Evolutionary conservation across 441 rosid genomes (phyloP).

Genomic region (Rhodomyrtus psidioides): DNA sequence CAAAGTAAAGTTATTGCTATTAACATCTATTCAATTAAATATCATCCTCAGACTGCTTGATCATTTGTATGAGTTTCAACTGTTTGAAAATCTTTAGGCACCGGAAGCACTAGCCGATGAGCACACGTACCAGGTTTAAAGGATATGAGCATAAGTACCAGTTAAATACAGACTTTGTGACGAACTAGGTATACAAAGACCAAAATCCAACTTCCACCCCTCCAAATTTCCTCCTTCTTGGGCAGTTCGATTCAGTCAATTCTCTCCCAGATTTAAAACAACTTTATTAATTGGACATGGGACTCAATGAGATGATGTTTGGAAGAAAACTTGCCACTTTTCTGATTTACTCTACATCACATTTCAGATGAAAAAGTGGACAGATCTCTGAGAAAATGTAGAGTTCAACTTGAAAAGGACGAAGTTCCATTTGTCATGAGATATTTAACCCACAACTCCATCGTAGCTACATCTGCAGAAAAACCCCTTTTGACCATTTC

Average conservation of each 20-base stretch:
- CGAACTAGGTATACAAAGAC: not conserved
- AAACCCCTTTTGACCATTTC: not conserved
- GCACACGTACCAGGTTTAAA: too few species aligned
- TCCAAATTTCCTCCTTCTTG: not conserved
- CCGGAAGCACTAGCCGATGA: not conserved
- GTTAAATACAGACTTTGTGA: not conserved
- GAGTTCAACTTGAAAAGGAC: not conserved
- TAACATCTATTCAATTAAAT: too few species aligned
- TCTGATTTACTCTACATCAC: not conserved
- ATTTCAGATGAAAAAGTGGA: not conserved
- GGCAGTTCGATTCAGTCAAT: too few species aligned
- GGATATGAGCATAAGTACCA: not conserved
- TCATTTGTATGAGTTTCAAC: too few species aligned
- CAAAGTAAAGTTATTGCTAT: too few species aligned
- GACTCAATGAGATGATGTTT: not conserved
- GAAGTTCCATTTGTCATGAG: not conserved
- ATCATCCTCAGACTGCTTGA: too few species aligned
- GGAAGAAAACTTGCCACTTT: not conserved
- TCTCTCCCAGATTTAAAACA: not conserved
- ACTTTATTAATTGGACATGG: not conserved
- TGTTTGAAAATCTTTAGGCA: not conserved
- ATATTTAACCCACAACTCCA: not conserved
- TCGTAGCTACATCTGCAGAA: not conserved
- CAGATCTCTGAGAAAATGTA: not conserved
- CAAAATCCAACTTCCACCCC: not conserved